Evolutionary conservation across 2,329 filamentous ascomycete genomes (phyloP).

Genomic region (Xylariomycetidae sp.): DNA sequence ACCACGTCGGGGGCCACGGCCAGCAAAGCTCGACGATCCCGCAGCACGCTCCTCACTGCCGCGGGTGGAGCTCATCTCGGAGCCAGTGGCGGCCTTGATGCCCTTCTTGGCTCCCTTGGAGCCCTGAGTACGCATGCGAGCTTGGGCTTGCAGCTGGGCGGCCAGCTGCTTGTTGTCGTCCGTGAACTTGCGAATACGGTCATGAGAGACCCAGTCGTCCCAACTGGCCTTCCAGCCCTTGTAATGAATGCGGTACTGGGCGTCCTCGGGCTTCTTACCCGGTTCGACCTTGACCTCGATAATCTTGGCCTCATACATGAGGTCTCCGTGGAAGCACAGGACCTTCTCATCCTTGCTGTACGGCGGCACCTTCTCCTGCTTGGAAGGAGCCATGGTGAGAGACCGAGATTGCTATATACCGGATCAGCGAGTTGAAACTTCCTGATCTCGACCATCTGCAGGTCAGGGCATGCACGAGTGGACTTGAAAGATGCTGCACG

Average conservation of each 20-base stretch:
- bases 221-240: conserved; percentile 99
- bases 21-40: conserved; percentile 51
- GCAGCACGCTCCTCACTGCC: conserved; percentile 74
- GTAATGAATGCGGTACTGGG: conserved; percentile 92
- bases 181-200: conserved; percentile 88
- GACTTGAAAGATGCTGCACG: no score
- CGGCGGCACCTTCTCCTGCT: conserved; percentile 38
- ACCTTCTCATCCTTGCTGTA: conserved; percentile 82
- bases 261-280: conserved; percentile 50
- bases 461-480: no score
- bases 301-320: conserved; percentile 96
- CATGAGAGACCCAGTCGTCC: conserved; percentile 97
- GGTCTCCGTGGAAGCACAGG: conserved; percentile 93
- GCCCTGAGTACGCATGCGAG: conserved; percentile 20
- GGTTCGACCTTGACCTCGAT: conserved; percentile 54
- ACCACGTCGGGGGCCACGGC: conserved; percentile 64
- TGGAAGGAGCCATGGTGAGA: conserved; percentile 31
- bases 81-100: conserved; percentile 39
- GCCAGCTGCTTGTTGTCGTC: conserved; percentile 94
- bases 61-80: conserved; percentile 57
- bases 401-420: no score
- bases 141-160: conserved; percentile 61
- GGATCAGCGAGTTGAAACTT: no score
- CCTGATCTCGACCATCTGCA: no score
- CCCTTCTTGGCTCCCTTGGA: conserved; percentile 52